Evolutionary conservation across 2,329 filamentous ascomycete genomes (phyloP).

Genomic region (Pyricularia grisea): DNA sequence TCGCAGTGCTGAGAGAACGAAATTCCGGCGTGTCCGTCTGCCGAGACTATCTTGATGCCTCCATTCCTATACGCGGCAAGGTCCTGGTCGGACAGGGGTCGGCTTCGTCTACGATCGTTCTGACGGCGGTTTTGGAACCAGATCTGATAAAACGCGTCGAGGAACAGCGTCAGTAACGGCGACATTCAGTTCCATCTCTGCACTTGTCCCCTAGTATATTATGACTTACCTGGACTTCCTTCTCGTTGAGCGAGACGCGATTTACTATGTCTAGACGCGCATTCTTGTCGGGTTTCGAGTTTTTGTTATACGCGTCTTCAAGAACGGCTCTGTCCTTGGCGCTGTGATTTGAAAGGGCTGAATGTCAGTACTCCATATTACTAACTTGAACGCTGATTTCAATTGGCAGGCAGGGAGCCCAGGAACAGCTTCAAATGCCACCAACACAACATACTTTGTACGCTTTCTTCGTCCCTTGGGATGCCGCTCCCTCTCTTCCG

Average conservation of each 20-base stretch:
- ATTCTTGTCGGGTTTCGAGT: conserved; percentile 86
- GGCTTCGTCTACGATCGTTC: conserved; percentile 82
- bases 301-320: conserved; percentile 73
- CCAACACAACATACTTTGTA: conserved; percentile 41
- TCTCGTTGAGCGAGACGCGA: conserved; percentile 83
- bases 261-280: conserved; percentile 76
- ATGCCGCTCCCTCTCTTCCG: conserved; percentile 26
- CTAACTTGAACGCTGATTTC: background rate
- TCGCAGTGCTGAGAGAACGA: conserved; percentile 11
- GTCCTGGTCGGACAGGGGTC: conserved; percentile 71
- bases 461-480: conserved; percentile 54
- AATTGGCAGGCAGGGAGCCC: background rate
- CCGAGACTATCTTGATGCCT: conserved; percentile 40
- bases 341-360: conserved; percentile 33
- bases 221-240: conserved; percentile 83
- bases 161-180: background rate
- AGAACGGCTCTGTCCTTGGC: conserved; percentile 83
- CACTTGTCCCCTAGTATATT: background rate
- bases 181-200: background rate
- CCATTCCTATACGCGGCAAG: conserved; percentile 52
- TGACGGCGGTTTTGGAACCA: conserved; percentile 97
- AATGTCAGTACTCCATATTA: background rate
- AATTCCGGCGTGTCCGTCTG: conserved; percentile 24
- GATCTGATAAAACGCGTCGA: conserved; percentile 47
- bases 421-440: background rate